phyloP scores from a whole-genome alignment of 768 basidiomycete genomes.

The Mycena belliarum region DNA sequence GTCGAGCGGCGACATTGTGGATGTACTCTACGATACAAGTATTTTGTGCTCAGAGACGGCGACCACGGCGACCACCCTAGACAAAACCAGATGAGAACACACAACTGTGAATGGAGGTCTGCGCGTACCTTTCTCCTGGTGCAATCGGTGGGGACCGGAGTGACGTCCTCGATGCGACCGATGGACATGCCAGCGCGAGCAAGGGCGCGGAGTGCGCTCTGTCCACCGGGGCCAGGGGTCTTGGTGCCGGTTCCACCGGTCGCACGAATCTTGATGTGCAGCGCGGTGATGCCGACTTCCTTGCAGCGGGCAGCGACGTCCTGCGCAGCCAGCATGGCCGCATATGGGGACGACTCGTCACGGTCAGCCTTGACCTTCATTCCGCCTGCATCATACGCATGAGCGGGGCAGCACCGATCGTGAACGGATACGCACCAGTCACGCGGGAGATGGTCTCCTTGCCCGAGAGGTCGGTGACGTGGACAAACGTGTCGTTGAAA shows the following conservation, averaged over 20 bases:
- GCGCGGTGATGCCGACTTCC: conserved; percentile 97
- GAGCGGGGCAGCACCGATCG: neutral
- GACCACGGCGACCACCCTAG: conserved; percentile 98
- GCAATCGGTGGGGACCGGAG: conserved; percentile 95
- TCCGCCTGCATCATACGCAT: conserved; percentile 58
- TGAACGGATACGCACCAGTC: conserved; percentile 64
- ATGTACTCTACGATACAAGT: conserved; percentile 41
- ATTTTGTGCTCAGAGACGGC: conserved; percentile 68
- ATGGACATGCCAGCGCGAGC: conserved; percentile 98
- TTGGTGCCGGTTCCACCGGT: conserved; percentile 99
- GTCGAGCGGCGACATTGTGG: conserved; percentile 84
- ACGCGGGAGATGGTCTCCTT: conserved; percentile 99
- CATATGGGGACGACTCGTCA: conserved; percentile 97
- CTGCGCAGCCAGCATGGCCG: conserved; percentile 98
- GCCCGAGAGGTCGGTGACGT: conserved; percentile 97
- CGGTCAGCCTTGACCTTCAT: conserved; percentile 99
- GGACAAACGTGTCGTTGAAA: conserved; percentile 99
- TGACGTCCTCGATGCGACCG: conserved; percentile 97
- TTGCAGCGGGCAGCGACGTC: conserved; percentile 95
- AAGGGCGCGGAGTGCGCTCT: conserved; percentile 95
- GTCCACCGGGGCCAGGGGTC: conserved; percentile 98
- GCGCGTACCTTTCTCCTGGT: conserved; percentile 93
- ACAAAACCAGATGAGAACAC: neutral
- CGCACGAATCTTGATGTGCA: conserved; percentile 98
- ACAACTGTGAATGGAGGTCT: neutral